Percentiles rank a stretch among this genome's conserved stretches.
These are phyloP conservation scores for Tulasnella sp. DNA, from an alignment of 768 basidiomycete species.

Conservation along the genomic window DNA sequence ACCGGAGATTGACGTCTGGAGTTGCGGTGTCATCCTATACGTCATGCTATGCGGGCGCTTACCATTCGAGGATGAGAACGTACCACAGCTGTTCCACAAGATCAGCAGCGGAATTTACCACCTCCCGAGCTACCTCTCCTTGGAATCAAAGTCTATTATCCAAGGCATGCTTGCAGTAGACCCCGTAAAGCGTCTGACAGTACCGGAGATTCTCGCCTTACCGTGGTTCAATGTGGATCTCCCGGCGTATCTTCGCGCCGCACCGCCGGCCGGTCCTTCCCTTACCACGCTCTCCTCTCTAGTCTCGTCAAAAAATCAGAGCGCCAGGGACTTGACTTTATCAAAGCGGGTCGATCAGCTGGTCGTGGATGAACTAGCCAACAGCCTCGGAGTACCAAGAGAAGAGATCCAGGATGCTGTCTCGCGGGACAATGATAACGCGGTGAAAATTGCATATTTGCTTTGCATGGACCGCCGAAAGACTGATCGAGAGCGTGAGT, in stretches of 20 bases:
- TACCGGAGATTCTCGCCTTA: conserved; percentile 81
- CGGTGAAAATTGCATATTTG: conserved; percentile 95
- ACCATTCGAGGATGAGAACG: conserved; percentile 96
- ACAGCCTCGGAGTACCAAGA: conserved; percentile 61
- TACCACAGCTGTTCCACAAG: conserved; percentile 85
- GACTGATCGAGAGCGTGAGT: conserved; percentile 74
- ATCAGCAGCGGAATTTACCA: conserved; percentile 71
- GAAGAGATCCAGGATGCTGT: conserved; percentile 85
- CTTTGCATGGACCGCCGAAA: conserved; percentile 80
- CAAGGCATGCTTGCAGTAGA: conserved; percentile 86
- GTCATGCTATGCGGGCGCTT: conserved; percentile 93
- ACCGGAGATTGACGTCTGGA: conserved; percentile 98
- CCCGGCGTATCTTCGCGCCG: conserved; percentile 75
- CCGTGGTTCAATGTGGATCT: conserved; percentile 85
- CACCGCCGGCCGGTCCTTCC: conserved; percentile 56
- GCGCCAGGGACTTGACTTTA: conserved; percentile 78
- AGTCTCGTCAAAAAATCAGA: conserved; percentile 47
- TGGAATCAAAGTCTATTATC: conserved; percentile 70
- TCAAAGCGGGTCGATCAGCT: conserved; percentile 87
- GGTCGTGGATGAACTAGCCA: conserved; percentile 72
- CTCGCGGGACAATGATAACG: conserved; percentile 77
- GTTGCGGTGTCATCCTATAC: conserved; percentile 95
- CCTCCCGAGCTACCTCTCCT: conserved; percentile 68
- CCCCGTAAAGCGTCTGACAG: conserved; percentile 88
- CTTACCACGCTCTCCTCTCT: conserved; percentile 63